These are phyloP conservation scores for Myrica gale DNA, from an alignment of 306 rosid genomes.

Conservation along the genomic window DNA sequence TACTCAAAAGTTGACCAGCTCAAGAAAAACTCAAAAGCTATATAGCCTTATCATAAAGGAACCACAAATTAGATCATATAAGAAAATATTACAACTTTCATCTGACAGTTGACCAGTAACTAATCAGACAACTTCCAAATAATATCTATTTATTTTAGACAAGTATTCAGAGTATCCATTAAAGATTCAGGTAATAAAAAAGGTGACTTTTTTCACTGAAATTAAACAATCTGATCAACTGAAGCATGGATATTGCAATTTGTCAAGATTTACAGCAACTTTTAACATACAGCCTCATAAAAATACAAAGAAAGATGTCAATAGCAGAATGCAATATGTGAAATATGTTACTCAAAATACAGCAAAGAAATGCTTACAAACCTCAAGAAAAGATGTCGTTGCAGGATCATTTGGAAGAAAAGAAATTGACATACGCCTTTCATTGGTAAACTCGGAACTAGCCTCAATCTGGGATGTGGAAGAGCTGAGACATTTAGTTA, in stretches of 20 bases:
- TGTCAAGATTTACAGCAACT: background rate
- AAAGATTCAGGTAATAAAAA: background rate
- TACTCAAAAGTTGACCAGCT: background rate
- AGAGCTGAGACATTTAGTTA: slow-evolving; percentile 34
- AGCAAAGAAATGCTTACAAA: slow-evolving; percentile 22
- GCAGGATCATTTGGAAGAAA: slow-evolving; percentile 70
- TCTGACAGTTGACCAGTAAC: background rate
- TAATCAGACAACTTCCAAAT: background rate
- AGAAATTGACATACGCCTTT: slow-evolving; percentile 61
- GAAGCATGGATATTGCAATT: background rate
- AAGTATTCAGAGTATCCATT: background rate
- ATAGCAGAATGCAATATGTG: background rate
- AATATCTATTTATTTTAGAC: background rate
- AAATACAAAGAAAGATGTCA: background rate
- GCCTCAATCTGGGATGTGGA: slow-evolving; percentile 61
- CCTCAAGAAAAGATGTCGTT: slow-evolving; percentile 72
- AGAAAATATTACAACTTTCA: background rate
- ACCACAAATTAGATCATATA: background rate
- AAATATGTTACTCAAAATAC: background rate
- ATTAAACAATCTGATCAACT: background rate
- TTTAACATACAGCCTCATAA: background rate
- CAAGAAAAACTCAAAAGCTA: background rate
- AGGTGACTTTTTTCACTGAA: background rate
- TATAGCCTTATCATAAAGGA: background rate
- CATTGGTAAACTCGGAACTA: slow-evolving; percentile 61